Base-by-base conservation (phyloP, 257 asterid genomes). In the Plantago elongata region DNA sequence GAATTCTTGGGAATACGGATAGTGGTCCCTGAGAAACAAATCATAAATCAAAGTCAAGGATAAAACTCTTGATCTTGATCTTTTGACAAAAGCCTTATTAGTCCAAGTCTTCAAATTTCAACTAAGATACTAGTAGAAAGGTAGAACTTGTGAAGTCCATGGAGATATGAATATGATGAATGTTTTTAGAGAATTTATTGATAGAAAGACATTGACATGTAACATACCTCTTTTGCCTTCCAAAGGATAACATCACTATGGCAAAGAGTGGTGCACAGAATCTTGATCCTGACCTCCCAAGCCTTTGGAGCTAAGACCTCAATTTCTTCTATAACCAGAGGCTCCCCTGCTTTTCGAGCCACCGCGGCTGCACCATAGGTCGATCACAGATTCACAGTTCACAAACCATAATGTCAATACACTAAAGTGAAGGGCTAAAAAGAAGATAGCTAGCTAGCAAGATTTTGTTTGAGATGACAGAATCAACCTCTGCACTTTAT, bases 251-350 rank as follows among this genome's bases (percentile, higher is more conserved):
- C 10, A 40, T 74, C 78, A 52, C 75, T 74, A 37, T 57, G 45
- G 61, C 75, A 74, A 6, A 69, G 66, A 16, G 78, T 59, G 64
- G 72, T 60, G 51, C 74, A 68, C 29, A 74, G 42, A 64, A 69
- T 61, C 17, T 52, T 46, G 10, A 69, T 55, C 5, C 85, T 45
- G 47, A 82, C 85, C 18, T 82, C 88, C 71, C 74, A 63, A 48
- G 85, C 74, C 54, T 66, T 55, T 0, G 88, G 88, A 40, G 85
- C 76, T 13, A 68, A 72, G 10, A 82, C 81, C 54, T 72, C 76
- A 42, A 79, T 71, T 58, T 82, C 85, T 61, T 79, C 85, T 11
- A 82, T 65, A 7, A 72, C 60, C 40, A 82, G 67, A 4, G 85
- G 68, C 48, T 77, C 78, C 34, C 78, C 79, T 38, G 81, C 78